Conservation (phyloP, 83 land plant genomes). For the Thuja plicata region DNA sequence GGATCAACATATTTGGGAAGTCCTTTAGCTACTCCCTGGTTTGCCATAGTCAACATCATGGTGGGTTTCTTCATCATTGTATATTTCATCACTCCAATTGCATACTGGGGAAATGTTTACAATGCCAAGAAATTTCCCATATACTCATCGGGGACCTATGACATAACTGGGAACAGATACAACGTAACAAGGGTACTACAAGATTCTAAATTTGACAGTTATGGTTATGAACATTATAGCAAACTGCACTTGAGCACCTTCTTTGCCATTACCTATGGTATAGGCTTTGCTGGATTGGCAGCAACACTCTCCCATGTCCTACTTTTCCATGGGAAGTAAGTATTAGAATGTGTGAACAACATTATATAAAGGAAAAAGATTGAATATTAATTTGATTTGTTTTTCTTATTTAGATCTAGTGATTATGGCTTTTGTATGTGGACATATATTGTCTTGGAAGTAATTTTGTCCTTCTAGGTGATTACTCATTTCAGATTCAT, state of each 20-base stretch:
- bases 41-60: constrained; percentile 24
- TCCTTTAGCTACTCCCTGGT: constrained; percentile 29
- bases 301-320: constrained; percentile 70
- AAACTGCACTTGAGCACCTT: constrained; percentile 71
- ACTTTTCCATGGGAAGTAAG: constrained; percentile 54
- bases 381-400: no score
- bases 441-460: no score
- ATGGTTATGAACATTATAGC: constrained; percentile 55
- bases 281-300: constrained; percentile 63
- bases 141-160: constrained; percentile 17
- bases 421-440: no score
- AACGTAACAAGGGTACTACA: constrained; percentile 49
- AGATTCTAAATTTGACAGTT: constrained; percentile 45
- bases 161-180: constrained; percentile 26
- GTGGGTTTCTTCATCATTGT: constrained; percentile 23
- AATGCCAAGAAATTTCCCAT: constrained; percentile 40
- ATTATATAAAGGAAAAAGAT: no score
- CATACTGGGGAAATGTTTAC: constrained; percentile 29
- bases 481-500: no score
- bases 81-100: constrained; percentile 18
- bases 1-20: constrained; percentile 30
- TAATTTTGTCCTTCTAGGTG: no score
- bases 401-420: no score
- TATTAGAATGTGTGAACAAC: background rate
- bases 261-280: constrained; percentile 57